Base-by-base conservation (phyloP, 2,329 filamentous ascomycete genomes). In the Macrophomina pseudophaseolina region DNA sequence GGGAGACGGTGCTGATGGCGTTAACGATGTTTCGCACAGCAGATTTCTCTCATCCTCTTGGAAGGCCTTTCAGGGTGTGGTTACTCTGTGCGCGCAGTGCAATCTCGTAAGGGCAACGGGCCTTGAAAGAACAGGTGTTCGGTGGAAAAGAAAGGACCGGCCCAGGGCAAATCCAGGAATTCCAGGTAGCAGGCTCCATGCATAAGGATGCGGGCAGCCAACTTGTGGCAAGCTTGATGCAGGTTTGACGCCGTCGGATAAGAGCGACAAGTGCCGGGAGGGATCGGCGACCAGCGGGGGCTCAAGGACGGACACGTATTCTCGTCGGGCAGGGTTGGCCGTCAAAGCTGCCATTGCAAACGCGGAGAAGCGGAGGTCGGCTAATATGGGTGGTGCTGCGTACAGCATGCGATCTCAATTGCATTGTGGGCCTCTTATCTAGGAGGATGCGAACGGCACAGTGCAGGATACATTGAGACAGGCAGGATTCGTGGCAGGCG, bases 251-350 rank as follows among this genome's bases (percentile, higher is more conserved):
- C 28, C 30, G 40, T 49, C 44, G 44, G 58, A 28, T 49, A 48
- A 62, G 40, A 28, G 42, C 32, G 30, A 49, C 35, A 4, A 12
- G 38, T 35, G 58, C 58, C 33, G 30, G 28, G 11, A 33, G 14
- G 16, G 58, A 62, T 62, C 58, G 44, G 58, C 58, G 18, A 14
- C 7, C 32, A 44, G 30, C 58, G 58, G 49, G 44, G 58, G 58
- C 6, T 49, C 58, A 44, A 62, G 58, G 23, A 44, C n/a, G 33
- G 35, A 62, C 58, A 62, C 58, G 58, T 62, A 62, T 62, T 49
- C 6, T n/a, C 9, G 58, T 49, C 49, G 58, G 32, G 18, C 44
- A 38, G 58, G 58, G 44, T 18, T 42, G 18, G 28, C 56, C 32
- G 3, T 23, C 16, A 60, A 18, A n/a, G 30, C 4, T 60, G 56